Conservation (phyloP, 2,329 filamentous ascomycete species). For the Xylaria digitata region DNA sequence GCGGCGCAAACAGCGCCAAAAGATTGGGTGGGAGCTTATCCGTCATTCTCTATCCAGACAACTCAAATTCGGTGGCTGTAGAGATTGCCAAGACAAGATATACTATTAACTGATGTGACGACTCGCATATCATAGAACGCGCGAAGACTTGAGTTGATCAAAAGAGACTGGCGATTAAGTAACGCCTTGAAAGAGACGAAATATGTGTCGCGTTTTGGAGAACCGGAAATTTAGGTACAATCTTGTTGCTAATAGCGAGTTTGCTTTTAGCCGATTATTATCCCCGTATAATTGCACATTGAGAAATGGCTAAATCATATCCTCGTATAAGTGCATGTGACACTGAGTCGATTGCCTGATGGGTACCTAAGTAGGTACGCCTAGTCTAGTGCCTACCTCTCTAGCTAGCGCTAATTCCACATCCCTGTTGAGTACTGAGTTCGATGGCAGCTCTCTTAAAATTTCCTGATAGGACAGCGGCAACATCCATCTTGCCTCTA, state of each 20-base stretch:
- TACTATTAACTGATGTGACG: constrained; percentile 13
- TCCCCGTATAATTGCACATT: background rate
- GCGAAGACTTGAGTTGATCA: constrained; percentile 36
- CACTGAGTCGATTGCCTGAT: too few relatives aligned
- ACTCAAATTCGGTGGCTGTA: constrained; percentile 12
- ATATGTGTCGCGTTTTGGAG: constrained; percentile 45
- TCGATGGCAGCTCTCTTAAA: constrained; percentile 27
- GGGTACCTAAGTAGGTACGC: too few relatives aligned
- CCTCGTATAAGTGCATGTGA: background rate
- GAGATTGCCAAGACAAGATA: constrained; percentile 10
- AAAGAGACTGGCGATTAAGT: constrained; percentile 15
- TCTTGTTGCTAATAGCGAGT: background rate
- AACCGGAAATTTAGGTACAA: constrained; percentile 23
- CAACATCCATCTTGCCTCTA: constrained; percentile 3
- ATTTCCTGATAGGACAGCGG: constrained; percentile 34
- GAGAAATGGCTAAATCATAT: too few relatives aligned
- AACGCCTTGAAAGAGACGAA: constrained; percentile 38
- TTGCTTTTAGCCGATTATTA: constrained; percentile 27
- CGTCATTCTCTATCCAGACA: constrained; percentile 74
- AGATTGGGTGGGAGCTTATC: constrained; percentile 95
- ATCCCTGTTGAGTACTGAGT: background rate
- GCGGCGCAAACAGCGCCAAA: constrained; percentile 92
- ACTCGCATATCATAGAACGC: constrained; percentile 33
- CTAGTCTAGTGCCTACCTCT: too few relatives aligned
- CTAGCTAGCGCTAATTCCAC: too few relatives aligned